A percentile compares a stretch with the other conserved stretches of the same genome.
phyloP scores from a whole-genome alignment of 1,139 yeast genomes.

The Lodderomyces parapsilosis region DNA sequence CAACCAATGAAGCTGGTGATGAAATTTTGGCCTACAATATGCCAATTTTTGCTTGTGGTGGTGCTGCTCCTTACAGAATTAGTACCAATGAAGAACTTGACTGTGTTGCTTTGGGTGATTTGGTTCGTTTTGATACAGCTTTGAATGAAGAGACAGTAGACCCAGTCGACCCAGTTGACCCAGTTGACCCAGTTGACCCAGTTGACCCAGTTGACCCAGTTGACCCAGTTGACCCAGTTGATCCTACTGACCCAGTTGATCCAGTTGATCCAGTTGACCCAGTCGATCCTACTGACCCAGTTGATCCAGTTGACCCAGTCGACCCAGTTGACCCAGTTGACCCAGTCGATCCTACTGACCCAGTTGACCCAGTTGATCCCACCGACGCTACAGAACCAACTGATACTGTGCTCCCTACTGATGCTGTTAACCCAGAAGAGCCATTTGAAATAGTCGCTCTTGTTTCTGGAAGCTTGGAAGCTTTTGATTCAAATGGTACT shows the following conservation, averaged over 20 bases:
- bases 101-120: neutral
- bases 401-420: conserved; percentile 3
- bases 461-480: neutral
- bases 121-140: neutral
- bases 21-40: neutral
- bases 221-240: neutral
- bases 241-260: conserved; percentile 2
- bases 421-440: conserved; percentile 23
- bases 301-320: conserved; percentile 4
- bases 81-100: neutral
- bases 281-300: conserved; percentile 1
- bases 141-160: neutral
- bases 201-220: conserved; percentile 14
- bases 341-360: conserved; percentile 24
- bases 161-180: neutral
- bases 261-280: conserved; percentile 1
- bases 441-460: conserved; percentile 18
- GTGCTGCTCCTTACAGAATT: neutral
- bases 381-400: neutral
- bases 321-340: neutral
- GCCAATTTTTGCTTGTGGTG: conserved; percentile 1
- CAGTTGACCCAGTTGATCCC: neutral
- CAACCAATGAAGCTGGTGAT: neutral
- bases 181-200: conserved; percentile 20
- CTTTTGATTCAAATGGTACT: conserved; percentile 7